These are phyloP conservation scores for Orobanche coerulescens DNA, from an alignment of 257 asterid genomes.

Conservation along the genomic window DNA sequence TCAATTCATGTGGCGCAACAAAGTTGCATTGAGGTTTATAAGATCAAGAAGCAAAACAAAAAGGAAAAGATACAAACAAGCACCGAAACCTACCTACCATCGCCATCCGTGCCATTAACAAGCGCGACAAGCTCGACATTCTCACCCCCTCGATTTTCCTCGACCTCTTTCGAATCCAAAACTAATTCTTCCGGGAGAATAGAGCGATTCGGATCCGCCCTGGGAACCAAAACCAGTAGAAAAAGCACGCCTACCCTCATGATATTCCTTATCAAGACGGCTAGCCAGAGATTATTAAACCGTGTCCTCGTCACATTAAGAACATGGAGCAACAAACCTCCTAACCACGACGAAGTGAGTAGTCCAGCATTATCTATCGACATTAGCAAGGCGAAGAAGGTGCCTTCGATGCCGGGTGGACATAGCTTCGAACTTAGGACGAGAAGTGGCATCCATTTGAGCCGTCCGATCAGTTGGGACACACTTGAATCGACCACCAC, in stretches of 20 bases:
- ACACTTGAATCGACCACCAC: constrained; percentile 80
- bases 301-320: constrained; percentile 58
- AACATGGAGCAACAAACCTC: constrained; percentile 65
- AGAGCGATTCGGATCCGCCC: constrained; percentile 48
- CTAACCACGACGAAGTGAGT: constrained; percentile 80
- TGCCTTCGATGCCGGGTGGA: constrained; percentile 89
- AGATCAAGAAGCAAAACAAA: constrained; percentile 8
- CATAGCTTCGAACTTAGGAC: constrained; percentile 80
- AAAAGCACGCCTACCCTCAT: constrained; percentile 56
- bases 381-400: constrained; percentile 87
- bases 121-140: constrained; percentile 74
- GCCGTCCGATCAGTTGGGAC: constrained; percentile 62
- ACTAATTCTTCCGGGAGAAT: constrained; percentile 47
- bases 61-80: constrained; percentile 8
- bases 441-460: constrained; percentile 97
- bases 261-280: constrained; percentile 56
- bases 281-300: constrained; percentile 65
- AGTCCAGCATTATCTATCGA: constrained; percentile 82
- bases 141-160: constrained; percentile 31
- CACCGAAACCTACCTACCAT: neutral
- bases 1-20: constrained; percentile 1
- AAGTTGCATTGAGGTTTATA: constrained; percentile 2
- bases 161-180: constrained; percentile 27
- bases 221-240: constrained; percentile 58
- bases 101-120: constrained; percentile 33